Percentiles rank a stretch among this genome's conserved stretches.
These are phyloP conservation scores for Globisporangium camurandrum DNA, from an alignment of 352 stramenopile genomes.

Conservation along the genomic window DNA sequence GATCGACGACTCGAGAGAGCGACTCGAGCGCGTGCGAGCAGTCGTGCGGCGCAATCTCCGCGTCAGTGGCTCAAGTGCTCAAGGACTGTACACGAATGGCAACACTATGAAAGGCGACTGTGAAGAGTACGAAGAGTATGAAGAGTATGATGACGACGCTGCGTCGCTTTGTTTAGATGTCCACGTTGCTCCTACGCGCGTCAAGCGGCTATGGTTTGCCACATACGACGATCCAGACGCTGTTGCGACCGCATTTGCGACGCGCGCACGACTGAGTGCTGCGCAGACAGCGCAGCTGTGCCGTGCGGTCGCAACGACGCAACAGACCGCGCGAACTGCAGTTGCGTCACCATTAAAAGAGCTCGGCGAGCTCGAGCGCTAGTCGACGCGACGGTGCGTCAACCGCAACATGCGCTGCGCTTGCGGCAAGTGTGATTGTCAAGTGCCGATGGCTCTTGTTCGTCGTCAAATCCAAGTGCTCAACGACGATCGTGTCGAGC, in stretches of 20 bases:
- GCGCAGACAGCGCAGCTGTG: slow-evolving; percentile 22
- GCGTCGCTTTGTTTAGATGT: slow-evolving; percentile 27
- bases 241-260: slow-evolving; percentile 21
- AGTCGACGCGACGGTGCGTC: slow-evolving; percentile 22
- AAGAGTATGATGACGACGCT: not conserved
- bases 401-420: not conserved
- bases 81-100: no score
- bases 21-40: not conserved
- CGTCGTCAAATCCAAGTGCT: slow-evolving; percentile 57
- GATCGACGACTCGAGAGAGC: no score
- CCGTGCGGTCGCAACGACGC: no score
- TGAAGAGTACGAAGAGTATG: not conserved
- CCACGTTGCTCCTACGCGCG: slow-evolving; percentile 33
- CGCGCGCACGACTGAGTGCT: slow-evolving; percentile 17
- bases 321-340: no score
- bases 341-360: slow-evolving; percentile 46
- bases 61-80: not conserved
- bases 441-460: slow-evolving; percentile 46
- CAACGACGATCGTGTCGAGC: slow-evolving; percentile 62
- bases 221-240: slow-evolving; percentile 20
- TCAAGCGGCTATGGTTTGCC: slow-evolving; percentile 27
- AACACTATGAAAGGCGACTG: no score
- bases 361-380: slow-evolving; percentile 52
- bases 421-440: slow-evolving; percentile 18
- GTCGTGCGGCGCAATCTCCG: not conserved